Percentiles rank a stretch among this genome's conserved stretches.
These are phyloP conservation scores for Auricularia auricula-judae DNA, from an alignment of 768 basidiomycete species.

Conservation along the genomic window DNA sequence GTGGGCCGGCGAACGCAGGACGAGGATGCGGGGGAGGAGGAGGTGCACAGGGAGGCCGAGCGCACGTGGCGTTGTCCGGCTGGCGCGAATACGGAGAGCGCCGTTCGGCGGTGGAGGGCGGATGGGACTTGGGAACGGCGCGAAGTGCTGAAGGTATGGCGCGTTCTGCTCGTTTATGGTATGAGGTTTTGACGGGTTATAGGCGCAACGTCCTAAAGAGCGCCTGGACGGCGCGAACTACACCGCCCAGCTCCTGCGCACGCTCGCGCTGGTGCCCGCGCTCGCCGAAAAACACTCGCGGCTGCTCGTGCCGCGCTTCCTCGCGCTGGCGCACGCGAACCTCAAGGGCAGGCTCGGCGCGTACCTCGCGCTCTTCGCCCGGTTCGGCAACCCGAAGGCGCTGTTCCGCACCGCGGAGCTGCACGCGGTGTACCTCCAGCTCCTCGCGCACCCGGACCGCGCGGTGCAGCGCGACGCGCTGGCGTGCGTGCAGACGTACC, in stretches of 20 bases:
- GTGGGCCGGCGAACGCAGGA: constrained; percentile 8
- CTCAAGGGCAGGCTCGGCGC: background rate
- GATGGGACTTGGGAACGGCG: background rate
- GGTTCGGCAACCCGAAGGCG: constrained; percentile 90
- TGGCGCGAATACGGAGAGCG: constrained; percentile 16
- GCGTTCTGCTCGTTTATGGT: background rate
- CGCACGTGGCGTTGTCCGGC: constrained; percentile 68
- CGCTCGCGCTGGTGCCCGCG: constrained; percentile 55
- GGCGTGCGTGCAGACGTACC: constrained; percentile 74
- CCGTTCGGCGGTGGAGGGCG: background rate
- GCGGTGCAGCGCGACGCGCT: constrained; percentile 65
- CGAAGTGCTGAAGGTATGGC: background rate
- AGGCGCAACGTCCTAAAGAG: constrained; percentile 27
- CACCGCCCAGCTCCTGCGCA: constrained; percentile 66
- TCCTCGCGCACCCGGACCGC: constrained; percentile 79
- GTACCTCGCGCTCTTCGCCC: constrained; percentile 82
- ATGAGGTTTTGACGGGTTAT: background rate
- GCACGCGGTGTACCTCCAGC: constrained; percentile 51
- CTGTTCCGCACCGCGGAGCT: constrained; percentile 58
- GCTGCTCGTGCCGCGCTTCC: constrained; percentile 77
- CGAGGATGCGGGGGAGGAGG: constrained; percentile 16
- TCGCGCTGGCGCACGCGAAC: constrained; percentile 25
- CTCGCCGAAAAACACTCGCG: constrained; percentile 83
- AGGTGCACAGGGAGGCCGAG: constrained; percentile 46
- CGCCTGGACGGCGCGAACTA: constrained; percentile 69